Evolutionary conservation across 2,329 filamentous ascomycete genomes (phyloP).

Genomic region (Colletotrichum tamarilloi): DNA sequence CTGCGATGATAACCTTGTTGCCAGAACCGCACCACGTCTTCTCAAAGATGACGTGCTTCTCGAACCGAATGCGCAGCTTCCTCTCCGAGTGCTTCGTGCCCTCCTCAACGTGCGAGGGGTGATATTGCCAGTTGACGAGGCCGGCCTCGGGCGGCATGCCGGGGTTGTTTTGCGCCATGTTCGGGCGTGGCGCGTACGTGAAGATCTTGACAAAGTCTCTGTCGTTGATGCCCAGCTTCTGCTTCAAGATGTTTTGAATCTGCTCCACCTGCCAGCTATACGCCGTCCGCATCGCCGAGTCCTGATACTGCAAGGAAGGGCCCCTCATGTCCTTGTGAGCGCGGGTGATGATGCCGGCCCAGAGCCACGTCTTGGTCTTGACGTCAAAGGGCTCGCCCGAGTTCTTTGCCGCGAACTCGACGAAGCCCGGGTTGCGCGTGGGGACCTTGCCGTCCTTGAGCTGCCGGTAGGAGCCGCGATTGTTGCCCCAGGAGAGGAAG

Average conservation of each 20-base stretch:
- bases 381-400: conserved; percentile 10
- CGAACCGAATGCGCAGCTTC: conserved; percentile 22
- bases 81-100: background rate
- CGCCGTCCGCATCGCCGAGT: background rate
- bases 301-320: background rate
- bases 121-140: conserved; percentile 30
- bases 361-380: conserved; percentile 16
- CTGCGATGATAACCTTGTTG: background rate
- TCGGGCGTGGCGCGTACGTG: background rate
- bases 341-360: conserved; percentile 22
- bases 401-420: background rate
- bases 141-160: background rate
- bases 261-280: conserved; percentile 12
- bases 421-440: conserved; percentile 18
- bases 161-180: background rate
- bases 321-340: background rate
- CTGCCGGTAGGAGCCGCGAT: background rate
- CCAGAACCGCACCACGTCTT: conserved; percentile 32
- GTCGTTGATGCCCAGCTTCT: background rate
- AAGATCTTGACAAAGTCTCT: background rate
- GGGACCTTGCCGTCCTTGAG: background rate
- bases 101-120: conserved; percentile 7
- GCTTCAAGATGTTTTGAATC: background rate
- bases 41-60: conserved; percentile 43
- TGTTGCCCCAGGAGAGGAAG: conserved; percentile 8